A percentile compares a stretch with the other conserved stretches of the same genome.
These are phyloP conservation scores for Tricholoma furcatifolium DNA, from an alignment of 768 basidiomycete species.

Conservation along the genomic window DNA sequence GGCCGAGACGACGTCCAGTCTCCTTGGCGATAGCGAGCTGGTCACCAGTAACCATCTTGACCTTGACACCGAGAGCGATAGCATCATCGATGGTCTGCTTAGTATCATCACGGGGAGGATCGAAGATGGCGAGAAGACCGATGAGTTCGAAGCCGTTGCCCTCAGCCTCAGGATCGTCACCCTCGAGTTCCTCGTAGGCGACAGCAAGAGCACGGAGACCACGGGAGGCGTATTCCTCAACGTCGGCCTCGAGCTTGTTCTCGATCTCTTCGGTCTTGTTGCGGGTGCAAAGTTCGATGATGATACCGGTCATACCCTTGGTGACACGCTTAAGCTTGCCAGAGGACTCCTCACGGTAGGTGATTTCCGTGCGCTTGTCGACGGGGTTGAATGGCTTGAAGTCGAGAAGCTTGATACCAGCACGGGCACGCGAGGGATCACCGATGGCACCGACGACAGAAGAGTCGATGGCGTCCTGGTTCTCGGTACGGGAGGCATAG, in stretches of 20 bases:
- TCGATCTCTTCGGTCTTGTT: constrained; percentile 96
- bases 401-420: constrained; percentile 93
- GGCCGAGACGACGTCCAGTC: constrained; percentile 95
- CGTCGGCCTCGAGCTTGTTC: constrained; percentile 88
- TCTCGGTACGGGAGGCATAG: constrained; percentile 97
- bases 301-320: constrained; percentile 99
- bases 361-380: constrained; percentile 99
- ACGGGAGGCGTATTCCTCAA: constrained; percentile 93
- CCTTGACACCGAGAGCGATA: constrained; percentile 90
- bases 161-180: constrained; percentile 78
- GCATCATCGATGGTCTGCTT: constrained; percentile 99
- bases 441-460: constrained; percentile 83
- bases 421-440: constrained; percentile 72
- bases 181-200: constrained; percentile 90
- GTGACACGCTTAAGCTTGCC: constrained; percentile 98
- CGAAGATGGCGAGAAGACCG: constrained; percentile 96
- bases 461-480: constrained; percentile 95
- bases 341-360: constrained; percentile 91
- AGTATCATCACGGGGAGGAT: constrained; percentile 96
- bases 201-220: constrained; percentile 98
- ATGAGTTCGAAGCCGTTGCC: constrained; percentile 98
- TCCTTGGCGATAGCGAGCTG: constrained; percentile 99
- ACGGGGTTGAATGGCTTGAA: constrained; percentile 99
- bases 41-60: constrained; percentile 99
- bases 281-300: constrained; percentile 95